Conservation (phyloP, 1,284 basidiomycete species). For the Sporisorium exsertum region DNA sequence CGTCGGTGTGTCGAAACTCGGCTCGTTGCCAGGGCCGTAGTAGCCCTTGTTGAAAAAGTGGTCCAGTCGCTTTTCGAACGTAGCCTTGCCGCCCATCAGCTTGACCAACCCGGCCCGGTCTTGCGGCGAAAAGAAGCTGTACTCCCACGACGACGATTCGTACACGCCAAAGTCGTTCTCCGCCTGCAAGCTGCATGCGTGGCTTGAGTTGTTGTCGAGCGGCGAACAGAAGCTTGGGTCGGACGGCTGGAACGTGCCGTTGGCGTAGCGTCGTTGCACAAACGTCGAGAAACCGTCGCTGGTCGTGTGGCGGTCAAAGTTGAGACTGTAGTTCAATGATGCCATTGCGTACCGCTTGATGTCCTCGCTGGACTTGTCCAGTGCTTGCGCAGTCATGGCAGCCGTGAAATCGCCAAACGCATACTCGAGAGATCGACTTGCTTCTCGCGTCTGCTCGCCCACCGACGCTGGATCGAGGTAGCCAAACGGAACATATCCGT, state of each 20-base stretch:
- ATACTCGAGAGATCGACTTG: slow-evolving; percentile 66
- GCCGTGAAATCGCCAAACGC: slow-evolving; percentile 72
- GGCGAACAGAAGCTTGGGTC: slow-evolving; percentile 60
- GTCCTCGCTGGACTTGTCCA: slow-evolving; percentile 35
- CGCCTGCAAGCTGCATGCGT: slow-evolving; percentile 54
- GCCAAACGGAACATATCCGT: slow-evolving; percentile 58
- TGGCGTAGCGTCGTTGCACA: slow-evolving; percentile 52
- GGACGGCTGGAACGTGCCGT: slow-evolving; percentile 48
- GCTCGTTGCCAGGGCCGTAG: slow-evolving; percentile 61
- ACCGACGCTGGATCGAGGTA: slow-evolving; percentile 53
- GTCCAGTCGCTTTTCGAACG: slow-evolving; percentile 57
- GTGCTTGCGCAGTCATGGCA: slow-evolving; percentile 45
- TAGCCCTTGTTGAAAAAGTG: slow-evolving; percentile 56
- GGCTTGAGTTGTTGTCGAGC: slow-evolving; percentile 39
- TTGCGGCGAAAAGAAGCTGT: slow-evolving; percentile 60
- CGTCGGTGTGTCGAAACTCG: slow-evolving; percentile 54
- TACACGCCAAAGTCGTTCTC: slow-evolving; percentile 58
- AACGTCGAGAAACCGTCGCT: slow-evolving; percentile 53
- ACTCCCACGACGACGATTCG: slow-evolving; percentile 60
- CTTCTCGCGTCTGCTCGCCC: slow-evolving; percentile 59
- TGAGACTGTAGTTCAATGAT: slow-evolving; percentile 58
- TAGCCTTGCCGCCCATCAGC: slow-evolving; percentile 46
- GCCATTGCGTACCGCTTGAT: slow-evolving; percentile 29
- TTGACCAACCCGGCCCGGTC: slow-evolving; percentile 56
- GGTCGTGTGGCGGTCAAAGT: slow-evolving; percentile 43